Evolutionary conservation across 306 rosid genomes (phyloP).

Genomic region (Prunus fruticosa): DNA sequence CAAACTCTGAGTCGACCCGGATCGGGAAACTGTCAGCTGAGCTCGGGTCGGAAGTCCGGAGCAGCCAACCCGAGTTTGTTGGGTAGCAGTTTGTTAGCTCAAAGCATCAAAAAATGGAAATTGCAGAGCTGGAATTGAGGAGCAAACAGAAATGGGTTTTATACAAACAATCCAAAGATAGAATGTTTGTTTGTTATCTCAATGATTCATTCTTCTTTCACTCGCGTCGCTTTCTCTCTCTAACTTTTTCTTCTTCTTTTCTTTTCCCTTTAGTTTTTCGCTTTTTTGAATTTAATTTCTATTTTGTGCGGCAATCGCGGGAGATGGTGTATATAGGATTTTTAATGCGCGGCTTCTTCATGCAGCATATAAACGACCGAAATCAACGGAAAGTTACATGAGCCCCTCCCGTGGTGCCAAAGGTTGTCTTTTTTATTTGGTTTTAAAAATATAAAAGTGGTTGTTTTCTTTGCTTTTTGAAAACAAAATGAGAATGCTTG

Average conservation of each 20-base stretch:
- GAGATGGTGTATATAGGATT: conserved; percentile 28
- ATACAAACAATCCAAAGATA: conserved; percentile 17
- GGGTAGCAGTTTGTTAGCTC: not conserved
- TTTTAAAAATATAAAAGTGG: not conserved
- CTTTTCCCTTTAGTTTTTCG: not conserved
- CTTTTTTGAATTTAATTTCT: not conserved
- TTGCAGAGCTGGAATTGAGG: conserved; percentile 1
- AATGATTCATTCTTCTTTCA: not conserved
- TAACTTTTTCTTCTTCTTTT: not conserved
- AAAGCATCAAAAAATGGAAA: not conserved
- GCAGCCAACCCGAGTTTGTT: not conserved
- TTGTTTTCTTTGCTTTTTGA: not conserved
- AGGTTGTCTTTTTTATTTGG: not conserved
- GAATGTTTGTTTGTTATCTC: conserved; percentile 19
- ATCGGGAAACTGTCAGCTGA: conserved; percentile 6
- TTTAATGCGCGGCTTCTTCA: conserved; percentile 24
- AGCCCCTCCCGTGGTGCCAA: not conserved
- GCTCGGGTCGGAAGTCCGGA: not conserved
- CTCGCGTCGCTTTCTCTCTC: not conserved
- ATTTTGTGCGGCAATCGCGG: conserved; percentile 71
- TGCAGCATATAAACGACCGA: conserved; percentile 38
- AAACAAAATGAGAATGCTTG: not conserved
- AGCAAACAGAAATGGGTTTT: conserved; percentile 9
- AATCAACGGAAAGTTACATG: conserved; percentile 44
- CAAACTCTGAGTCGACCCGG: conserved; percentile 18